These are phyloP conservation scores for Striga hermonthica DNA, from an alignment of 305 asterid genomes.

Conservation along the genomic window DNA sequence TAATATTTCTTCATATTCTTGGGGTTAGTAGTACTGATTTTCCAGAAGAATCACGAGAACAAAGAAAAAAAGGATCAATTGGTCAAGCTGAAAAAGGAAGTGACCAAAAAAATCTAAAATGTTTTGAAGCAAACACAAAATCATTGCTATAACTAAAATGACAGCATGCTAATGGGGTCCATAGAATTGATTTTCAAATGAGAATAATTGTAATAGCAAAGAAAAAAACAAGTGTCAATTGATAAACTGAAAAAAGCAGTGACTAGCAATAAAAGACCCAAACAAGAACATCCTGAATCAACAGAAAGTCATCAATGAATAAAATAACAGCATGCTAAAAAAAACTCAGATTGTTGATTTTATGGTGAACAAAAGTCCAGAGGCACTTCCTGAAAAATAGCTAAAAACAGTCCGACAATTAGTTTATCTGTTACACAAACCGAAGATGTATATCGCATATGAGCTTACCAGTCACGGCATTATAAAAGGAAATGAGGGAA, in stretches of 20 bases:
- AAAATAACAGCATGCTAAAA: background rate
- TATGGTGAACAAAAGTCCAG: too few relatives aligned
- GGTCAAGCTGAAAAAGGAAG: slow-evolving; percentile 2
- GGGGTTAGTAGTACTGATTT: background rate
- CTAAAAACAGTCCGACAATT: background rate
- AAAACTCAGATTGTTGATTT: background rate
- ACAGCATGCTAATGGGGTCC: background rate
- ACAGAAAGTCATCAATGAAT: background rate
- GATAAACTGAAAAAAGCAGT: background rate
- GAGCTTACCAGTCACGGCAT: slow-evolving; percentile 68
- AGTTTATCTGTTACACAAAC: background rate
- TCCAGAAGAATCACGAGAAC: too few relatives aligned
- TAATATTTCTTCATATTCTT: background rate
- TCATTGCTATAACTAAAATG: background rate
- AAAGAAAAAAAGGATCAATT: background rate
- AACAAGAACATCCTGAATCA: background rate
- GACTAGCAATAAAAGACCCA: background rate
- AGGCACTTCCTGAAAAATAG: slow-evolving; percentile 3
- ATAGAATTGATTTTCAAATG: too few relatives aligned
- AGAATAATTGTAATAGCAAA: too few relatives aligned
- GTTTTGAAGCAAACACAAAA: background rate
- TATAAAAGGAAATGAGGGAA: slow-evolving; percentile 65
- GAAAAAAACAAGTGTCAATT: background rate
- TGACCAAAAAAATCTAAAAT: slow-evolving; percentile 11
- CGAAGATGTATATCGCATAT: slow-evolving; percentile 9